Evolutionary conservation across 192 early-diverging fungal genomes (phyloP).

Genomic region (Pilaira anomala): DNA sequence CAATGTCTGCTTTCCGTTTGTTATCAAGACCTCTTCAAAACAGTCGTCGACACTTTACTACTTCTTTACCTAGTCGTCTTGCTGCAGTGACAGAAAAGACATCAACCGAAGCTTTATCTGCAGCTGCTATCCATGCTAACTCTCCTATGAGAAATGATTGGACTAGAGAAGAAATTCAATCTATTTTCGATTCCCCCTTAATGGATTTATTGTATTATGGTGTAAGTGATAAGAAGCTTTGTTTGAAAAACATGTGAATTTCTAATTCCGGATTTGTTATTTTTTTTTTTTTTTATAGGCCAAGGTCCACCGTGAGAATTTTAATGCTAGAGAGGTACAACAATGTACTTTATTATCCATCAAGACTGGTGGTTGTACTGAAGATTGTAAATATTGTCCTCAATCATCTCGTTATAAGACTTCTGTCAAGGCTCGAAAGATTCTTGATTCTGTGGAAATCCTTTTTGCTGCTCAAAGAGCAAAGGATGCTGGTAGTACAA

Average conservation of each 20-base stretch:
- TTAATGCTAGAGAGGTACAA: slow-evolving; percentile 70
- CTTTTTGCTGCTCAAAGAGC: slow-evolving; percentile 67
- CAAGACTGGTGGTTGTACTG: slow-evolving; percentile 82
- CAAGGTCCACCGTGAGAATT: slow-evolving; percentile 69
- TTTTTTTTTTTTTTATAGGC: slow-evolving; percentile 42
- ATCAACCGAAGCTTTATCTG: slow-evolving; percentile 29
- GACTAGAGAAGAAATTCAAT: slow-evolving; percentile 67
- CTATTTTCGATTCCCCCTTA: slow-evolving; percentile 72
- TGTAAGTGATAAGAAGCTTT: no score
- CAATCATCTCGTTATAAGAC: slow-evolving; percentile 77
- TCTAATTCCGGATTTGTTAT: no score
- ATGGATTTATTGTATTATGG: slow-evolving; percentile 75
- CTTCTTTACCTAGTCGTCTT: slow-evolving; percentile 41
- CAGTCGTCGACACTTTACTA: slow-evolving; percentile 39
- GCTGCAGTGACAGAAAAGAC: slow-evolving; percentile 41
- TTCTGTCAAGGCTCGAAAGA: slow-evolving; percentile 62
- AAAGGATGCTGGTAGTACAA: slow-evolving; percentile 72
- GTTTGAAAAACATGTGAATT: neutral
- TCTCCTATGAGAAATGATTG: slow-evolving; percentile 63
- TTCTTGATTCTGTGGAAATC: slow-evolving; percentile 68
- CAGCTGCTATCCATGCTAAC: slow-evolving; percentile 47
- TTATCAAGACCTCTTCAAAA: slow-evolving; percentile 30
- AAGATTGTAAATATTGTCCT: slow-evolving; percentile 82
- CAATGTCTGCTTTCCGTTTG: slow-evolving; percentile 38
- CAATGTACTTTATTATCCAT: slow-evolving; percentile 78